Evolutionary conservation across 768 basidiomycete species (phyloP).

Genomic region (Russula griseocarnosa): DNA sequence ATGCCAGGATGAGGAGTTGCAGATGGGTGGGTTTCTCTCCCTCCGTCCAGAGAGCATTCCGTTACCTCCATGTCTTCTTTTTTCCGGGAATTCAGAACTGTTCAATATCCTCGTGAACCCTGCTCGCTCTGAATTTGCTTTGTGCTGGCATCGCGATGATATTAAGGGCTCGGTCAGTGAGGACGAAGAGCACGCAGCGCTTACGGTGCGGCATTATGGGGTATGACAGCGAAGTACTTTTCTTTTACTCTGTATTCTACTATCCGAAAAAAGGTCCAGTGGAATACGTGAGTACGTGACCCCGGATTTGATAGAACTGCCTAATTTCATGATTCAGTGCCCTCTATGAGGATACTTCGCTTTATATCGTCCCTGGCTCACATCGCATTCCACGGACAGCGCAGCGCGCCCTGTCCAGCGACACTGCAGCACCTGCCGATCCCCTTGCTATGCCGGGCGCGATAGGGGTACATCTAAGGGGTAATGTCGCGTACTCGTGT

Average conservation of each 20-base stretch:
- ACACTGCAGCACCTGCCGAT: slow-evolving; percentile 47
- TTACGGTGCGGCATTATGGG: slow-evolving; percentile 60
- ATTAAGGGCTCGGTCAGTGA: slow-evolving; percentile 52
- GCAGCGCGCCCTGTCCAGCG: slow-evolving; percentile 55
- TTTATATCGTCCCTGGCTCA: slow-evolving; percentile 67
- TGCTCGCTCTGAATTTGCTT: slow-evolving; percentile 55
- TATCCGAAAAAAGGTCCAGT: slow-evolving; percentile 53
- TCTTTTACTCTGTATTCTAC: neutral
- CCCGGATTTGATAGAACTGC: neutral
- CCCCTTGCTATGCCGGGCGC: slow-evolving; percentile 71
- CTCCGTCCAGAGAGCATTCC: no score
- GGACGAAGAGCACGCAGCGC: slow-evolving; percentile 57
- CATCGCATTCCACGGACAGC: slow-evolving; percentile 55
- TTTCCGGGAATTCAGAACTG: slow-evolving; percentile 44
- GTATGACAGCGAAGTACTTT: slow-evolving; percentile 36
- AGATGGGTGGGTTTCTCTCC: slow-evolving; percentile 58
- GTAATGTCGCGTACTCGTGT: slow-evolving; percentile 37
- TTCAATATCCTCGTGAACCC: slow-evolving; percentile 79
- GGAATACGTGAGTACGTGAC: slow-evolving; percentile 61
- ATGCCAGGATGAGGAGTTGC: slow-evolving; percentile 55
- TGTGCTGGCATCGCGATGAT: slow-evolving; percentile 81
- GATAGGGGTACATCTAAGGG: slow-evolving; percentile 50
- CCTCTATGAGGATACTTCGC: slow-evolving; percentile 61
- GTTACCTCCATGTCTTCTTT: neutral
- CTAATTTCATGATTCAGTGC: slow-evolving; percentile 42